phyloP scores from a whole-genome alignment of 176 grass and related monocot genomes.

The Cenchrus purpureus region DNA sequence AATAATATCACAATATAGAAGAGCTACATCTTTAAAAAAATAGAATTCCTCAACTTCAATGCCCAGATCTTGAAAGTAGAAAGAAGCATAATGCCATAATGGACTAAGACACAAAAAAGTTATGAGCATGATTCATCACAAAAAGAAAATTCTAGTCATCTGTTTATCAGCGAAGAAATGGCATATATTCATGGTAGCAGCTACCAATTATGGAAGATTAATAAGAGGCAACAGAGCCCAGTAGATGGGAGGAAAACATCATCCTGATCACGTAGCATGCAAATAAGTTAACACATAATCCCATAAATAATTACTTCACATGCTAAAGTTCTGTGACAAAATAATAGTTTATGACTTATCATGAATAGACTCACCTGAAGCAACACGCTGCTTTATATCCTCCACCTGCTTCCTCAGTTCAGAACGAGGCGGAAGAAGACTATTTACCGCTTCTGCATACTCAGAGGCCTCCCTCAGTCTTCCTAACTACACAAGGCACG shows the following conservation, averaged over 20 bases:
- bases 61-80: slow-evolving; percentile 18
- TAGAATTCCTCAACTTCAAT: slow-evolving; percentile 4
- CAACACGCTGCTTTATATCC: slow-evolving; percentile 59
- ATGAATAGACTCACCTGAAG: slow-evolving; percentile 60
- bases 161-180: background rate
- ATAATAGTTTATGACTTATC: background rate
- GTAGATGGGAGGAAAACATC: background rate
- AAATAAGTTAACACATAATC: background rate
- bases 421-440: slow-evolving; percentile 60
- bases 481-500: slow-evolving; percentile 69
- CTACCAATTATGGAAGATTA: slow-evolving; percentile 24
- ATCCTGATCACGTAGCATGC: slow-evolving; percentile 27
- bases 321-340: slow-evolving; percentile 6
- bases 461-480: slow-evolving; percentile 76
- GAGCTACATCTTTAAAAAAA: slow-evolving; percentile 20
- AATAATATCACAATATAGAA: slow-evolving; percentile 33
- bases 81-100: slow-evolving; percentile 23
- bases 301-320: slow-evolving; percentile 26
- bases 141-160: background rate
- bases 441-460: slow-evolving; percentile 57
- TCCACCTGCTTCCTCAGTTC: slow-evolving; percentile 56
- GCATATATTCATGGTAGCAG: slow-evolving; percentile 9
- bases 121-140: slow-evolving; percentile 12
- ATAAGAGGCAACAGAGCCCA: slow-evolving; percentile 1
- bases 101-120: background rate